Evolutionary conservation across 768 basidiomycete species (phyloP).

Genomic region (Agaricus subrufescens): DNA sequence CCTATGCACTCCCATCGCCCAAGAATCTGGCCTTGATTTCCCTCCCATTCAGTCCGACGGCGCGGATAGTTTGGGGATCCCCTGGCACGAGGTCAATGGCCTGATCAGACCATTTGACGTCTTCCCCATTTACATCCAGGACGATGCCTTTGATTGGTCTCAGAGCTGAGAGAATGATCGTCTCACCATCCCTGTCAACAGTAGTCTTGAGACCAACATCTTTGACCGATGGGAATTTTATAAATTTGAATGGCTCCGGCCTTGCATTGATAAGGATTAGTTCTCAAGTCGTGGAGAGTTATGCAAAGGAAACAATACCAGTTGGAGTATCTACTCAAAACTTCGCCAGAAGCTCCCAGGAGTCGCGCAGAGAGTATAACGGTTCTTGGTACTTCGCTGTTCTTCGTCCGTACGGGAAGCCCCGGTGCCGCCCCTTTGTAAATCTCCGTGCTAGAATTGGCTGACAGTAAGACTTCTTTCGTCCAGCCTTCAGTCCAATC

Average conservation of each 20-base stretch:
- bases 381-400: conserved; percentile 57
- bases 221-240: conserved; percentile 66
- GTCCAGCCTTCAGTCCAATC: conserved; percentile 52
- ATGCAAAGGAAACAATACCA: conserved; percentile 43
- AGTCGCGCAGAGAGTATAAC: conserved; percentile 73
- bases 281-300: conserved; percentile 2
- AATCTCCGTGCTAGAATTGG: conserved; percentile 85
- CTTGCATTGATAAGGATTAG: conserved; percentile 30
- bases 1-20: conserved; percentile 67
- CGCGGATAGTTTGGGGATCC: conserved; percentile 69
- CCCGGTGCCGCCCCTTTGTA: conserved; percentile 69
- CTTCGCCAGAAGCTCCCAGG: conserved; percentile 45
- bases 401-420: conserved; percentile 62
- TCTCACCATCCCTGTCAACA: conserved; percentile 50
- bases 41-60: conserved; percentile 63
- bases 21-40: conserved; percentile 62
- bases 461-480: conserved; percentile 49
- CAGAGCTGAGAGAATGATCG: conserved; percentile 47
- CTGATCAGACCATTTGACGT: conserved; percentile 82
- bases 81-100: conserved; percentile 87
- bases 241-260: conserved; percentile 95
- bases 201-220: conserved; percentile 55
- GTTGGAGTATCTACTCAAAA: conserved; percentile 72
- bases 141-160: conserved; percentile 87
- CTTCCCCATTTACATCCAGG: conserved; percentile 70